A percentile compares a stretch with the other conserved stretches of the same genome.
Conservation (phyloP, 768 basidiomycete species). For the Lepiota venenata region DNA sequence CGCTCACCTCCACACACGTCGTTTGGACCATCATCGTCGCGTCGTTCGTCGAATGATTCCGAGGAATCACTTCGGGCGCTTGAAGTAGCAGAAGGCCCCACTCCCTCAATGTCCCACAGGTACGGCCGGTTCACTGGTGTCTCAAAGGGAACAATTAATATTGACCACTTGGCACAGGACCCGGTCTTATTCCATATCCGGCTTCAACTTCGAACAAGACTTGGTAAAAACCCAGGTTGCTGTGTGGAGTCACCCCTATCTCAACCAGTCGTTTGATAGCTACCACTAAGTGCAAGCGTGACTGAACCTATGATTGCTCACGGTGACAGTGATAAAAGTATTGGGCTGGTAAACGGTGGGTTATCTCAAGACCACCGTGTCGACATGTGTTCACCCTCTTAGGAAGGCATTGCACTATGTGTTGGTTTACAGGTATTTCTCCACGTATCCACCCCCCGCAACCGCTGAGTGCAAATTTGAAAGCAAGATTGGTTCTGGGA, state of each 20-base stretch:
- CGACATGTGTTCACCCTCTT: background rate
- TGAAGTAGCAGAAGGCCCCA: constrained; percentile 69
- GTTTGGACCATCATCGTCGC: constrained; percentile 33
- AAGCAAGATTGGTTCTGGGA: constrained; percentile 82
- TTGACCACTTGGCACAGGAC: constrained; percentile 22
- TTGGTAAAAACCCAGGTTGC: constrained; percentile 27
- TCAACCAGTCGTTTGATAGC: constrained; percentile 18
- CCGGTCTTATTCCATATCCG: constrained; percentile 67
- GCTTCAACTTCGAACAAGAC: constrained; percentile 78
- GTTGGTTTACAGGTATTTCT: constrained; percentile 71
- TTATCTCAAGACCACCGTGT: constrained; percentile 4
- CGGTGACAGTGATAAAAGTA: constrained; percentile 63
- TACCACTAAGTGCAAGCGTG: constrained; percentile 75
- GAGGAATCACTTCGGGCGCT: constrained; percentile 74
- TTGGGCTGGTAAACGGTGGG: constrained; percentile 75
- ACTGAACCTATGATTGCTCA: constrained; percentile 60
- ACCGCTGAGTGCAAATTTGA: constrained; percentile 1
- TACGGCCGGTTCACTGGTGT: constrained; percentile 29
- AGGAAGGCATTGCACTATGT: constrained; percentile 77
- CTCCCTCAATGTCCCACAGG: constrained; percentile 23
- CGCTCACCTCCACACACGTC: constrained; percentile 40
- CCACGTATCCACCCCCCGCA: background rate
- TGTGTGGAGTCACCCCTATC: background rate
- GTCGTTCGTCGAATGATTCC: constrained; percentile 52
- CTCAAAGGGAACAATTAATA: background rate